Conservation (phyloP, 2,329 filamentous ascomycete genomes). For the Chrysoporthe puriensis region DNA sequence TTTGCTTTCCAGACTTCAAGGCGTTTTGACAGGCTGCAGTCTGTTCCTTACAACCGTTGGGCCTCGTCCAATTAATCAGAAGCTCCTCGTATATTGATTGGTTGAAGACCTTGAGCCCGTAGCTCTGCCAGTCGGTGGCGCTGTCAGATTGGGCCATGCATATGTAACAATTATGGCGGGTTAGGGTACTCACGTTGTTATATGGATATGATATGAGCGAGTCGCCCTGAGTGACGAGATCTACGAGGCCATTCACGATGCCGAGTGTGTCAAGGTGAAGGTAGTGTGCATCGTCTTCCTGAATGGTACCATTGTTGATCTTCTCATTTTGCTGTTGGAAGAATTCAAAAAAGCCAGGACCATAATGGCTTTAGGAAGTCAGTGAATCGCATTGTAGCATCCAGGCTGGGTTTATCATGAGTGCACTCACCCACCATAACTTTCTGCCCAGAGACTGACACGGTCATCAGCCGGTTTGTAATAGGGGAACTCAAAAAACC, state of each 20-base stretch:
- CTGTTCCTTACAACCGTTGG: slow-evolving; percentile 57
- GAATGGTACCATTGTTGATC: slow-evolving; percentile 35
- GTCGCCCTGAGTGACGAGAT: slow-evolving; percentile 51
- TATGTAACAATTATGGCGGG: neutral
- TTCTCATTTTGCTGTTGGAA: slow-evolving; percentile 49
- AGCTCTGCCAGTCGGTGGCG: slow-evolving; percentile 33
- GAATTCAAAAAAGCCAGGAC: slow-evolving; percentile 44
- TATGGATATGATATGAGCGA: slow-evolving; percentile 55
- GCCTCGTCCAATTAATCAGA: slow-evolving; percentile 46
- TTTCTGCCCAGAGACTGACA: slow-evolving; percentile 31
- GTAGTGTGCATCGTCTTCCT: slow-evolving; percentile 27
- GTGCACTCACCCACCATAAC: slow-evolving; percentile 22
- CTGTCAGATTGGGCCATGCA: neutral
- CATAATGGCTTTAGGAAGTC: slow-evolving; percentile 38
- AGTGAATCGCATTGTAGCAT: neutral
- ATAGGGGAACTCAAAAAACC: slow-evolving; percentile 57
- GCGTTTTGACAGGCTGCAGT: slow-evolving; percentile 54
- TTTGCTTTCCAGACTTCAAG: slow-evolving; percentile 27
- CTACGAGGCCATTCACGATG: slow-evolving; percentile 61
- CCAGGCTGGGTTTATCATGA: neutral
- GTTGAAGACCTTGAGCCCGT: slow-evolving; percentile 56
- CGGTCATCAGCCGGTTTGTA: slow-evolving; percentile 49
- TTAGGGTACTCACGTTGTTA: slow-evolving; percentile 50
- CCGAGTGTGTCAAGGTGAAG: slow-evolving; percentile 52
- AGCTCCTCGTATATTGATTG: slow-evolving; percentile 49